Base-by-base conservation (phyloP, 805 yeast genomes). In the Wickerhamiella nectarea region DNA sequence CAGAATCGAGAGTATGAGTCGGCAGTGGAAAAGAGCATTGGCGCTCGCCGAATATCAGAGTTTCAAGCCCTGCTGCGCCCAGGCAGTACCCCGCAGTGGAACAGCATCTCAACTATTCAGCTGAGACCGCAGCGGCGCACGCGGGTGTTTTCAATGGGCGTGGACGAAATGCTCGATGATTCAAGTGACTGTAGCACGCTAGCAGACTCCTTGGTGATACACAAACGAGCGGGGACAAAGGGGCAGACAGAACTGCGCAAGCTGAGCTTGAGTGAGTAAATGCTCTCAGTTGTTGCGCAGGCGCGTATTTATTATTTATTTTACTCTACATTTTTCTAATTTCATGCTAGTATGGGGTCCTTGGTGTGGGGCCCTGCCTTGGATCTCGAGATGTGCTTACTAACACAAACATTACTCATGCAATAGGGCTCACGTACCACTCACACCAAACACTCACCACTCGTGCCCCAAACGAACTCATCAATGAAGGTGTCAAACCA, bases 401-500 rank as follows among this genome's bases (percentile, higher is more conserved):
- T n/a, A n/a, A n/a, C n/a, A n/a, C 8, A 21, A 21, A 21, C 19
- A 6, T 36, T 36, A 36, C 22, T 36, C 28, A 36, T 12, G 21
- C 19, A 25, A 18, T 39, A 39, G 42, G 42, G 42, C 42, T 39
- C 10, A 39, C 38, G 21, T 17, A n/a, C 17, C 26, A 15, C 38
- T 20, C 24, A 20, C 38, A 35, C 20, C 22, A 21, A 9, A 12
- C 38, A 35, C 24, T 35, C 20, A n/a, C 19, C 12, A 9, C 36
- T 9, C 14, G 17, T 5, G 6, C 4, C 14, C 20, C 25, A 22
- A 24, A 38, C 41, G 29, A 33, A 38, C 22, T 31, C 36, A 31
- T 31, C 34, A 39, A 53, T 53, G 58, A 54, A 54, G 57, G 56
- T 52, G 52, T 48, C 52, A 46, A 53, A 48, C 46, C 57, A 91